Base-by-base conservation (phyloP, 306 rosid genomes). In the Mimosa bimucronata region DNA sequence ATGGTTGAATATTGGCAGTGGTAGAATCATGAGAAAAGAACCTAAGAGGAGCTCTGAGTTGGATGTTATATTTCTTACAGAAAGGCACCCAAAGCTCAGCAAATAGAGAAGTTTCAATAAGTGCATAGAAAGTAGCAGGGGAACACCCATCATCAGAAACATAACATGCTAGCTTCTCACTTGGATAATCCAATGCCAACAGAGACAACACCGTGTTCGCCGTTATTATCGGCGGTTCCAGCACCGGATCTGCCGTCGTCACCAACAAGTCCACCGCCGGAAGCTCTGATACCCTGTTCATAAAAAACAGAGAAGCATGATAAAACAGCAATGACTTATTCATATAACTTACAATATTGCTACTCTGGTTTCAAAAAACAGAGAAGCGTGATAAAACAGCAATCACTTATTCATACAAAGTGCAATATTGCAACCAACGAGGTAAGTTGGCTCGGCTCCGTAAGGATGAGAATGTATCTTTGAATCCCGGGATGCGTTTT, bases 91-190 rank as follows among this genome's bases (percentile, higher is more conserved):
- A 91, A 48, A 80, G 40, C 72, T 83, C 29, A 5, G 94, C 97
- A 78, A 90, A 94, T 19, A 85, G 87, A 0, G 87, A 9, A 1
- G 95, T 91, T 85, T 91, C 87, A 0, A 52, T 19, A 26, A 94
- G 91, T 3, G 90, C 85, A 60, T 85, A 90, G 55, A 79, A 87
- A 6, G 84, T 89, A 30, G 71, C 34, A 31, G 81, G 74, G 6
- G 97, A 91, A 34, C 95, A 91, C 0, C 94, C 94, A 62, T 94
- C 98, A 76, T 91, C 98, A 0, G 97, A 94, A 5, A 91, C 93
- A 67, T 91, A 94, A 71, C 95, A 91, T 81, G 94, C 94, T 18
- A 94, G 83, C 87, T 86, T 90, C 55, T 88, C 46, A 14, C 95
- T 7, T 5, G 98, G 98, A 28, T 94, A 91, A 83, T 94, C 94